Percentiles rank a stretch among this genome's conserved stretches.
These are phyloP conservation scores for Leishmania amazonensis DNA, from an alignment of 208 protist genomes.

Conservation along the genomic window DNA sequence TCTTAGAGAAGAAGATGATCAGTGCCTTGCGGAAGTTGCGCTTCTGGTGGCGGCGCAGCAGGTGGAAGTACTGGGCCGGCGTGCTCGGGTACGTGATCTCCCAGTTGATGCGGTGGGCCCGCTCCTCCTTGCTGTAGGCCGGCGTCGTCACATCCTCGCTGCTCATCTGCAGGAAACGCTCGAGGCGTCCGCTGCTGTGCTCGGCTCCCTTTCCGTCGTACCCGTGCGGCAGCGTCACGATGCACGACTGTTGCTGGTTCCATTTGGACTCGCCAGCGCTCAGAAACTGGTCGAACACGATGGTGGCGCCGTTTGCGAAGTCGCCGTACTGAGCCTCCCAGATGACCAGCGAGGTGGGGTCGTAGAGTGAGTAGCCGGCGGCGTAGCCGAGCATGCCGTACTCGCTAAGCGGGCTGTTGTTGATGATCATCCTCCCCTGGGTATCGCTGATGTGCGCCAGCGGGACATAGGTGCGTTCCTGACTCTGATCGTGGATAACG, in stretches of 20 bases:
- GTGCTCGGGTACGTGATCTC: constrained; percentile 94
- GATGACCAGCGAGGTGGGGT: constrained; percentile 95
- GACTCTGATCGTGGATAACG: constrained; percentile 95
- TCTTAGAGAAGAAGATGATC: constrained; percentile 94
- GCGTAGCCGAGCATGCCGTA: constrained; percentile 98
- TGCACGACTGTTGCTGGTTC: constrained; percentile 95
- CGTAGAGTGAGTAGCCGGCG: constrained; percentile 94
- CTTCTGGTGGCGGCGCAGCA: constrained; percentile 96
- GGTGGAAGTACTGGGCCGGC: constrained; percentile 99
- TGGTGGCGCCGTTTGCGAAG: constrained; percentile 98
- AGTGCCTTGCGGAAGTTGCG: constrained; percentile 99
- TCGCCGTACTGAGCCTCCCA: constrained; percentile 99
- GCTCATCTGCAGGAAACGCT: constrained; percentile 97
- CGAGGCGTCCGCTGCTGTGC: constrained; percentile 97
- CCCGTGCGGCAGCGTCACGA: constrained; percentile 98
- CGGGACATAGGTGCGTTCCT: constrained; percentile 69
- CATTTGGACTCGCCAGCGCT: constrained; percentile 97
- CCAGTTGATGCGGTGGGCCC: constrained; percentile 86
- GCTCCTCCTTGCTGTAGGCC: constrained; percentile 64
- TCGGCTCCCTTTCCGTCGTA: constrained; percentile 98
- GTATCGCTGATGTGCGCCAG: constrained; percentile 71
- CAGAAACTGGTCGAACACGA: constrained; percentile 98
- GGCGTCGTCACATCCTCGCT: constrained; percentile 90
- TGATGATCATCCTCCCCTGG: constrained; percentile 88
- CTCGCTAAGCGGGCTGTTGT: constrained; percentile 96